Conservation (phyloP, 306 rosid genomes). For the Lathyrus tuberosus region DNA sequence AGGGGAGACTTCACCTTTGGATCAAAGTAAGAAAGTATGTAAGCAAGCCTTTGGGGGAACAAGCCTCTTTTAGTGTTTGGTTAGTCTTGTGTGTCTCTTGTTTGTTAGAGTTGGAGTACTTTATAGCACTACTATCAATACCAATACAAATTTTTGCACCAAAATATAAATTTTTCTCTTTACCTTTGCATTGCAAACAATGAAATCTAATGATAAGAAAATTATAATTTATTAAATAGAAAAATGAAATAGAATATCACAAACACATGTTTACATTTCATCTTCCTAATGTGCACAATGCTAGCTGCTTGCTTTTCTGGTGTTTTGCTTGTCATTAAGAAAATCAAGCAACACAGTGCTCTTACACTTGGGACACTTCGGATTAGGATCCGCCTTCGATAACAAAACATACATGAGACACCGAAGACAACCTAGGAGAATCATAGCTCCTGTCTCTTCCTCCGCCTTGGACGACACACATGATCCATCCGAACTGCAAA, state of each 20-base stretch:
- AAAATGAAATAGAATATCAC: neutral
- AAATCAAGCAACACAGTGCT: conserved; percentile 24
- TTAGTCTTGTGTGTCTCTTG: too few species aligned
- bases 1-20: too few species aligned
- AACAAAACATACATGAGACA: conserved; percentile 14
- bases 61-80: too few species aligned
- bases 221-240: neutral
- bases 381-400: neutral
- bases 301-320: neutral
- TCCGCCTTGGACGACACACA: neutral
- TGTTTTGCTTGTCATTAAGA: neutral
- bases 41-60: too few species aligned
- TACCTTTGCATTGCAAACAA: too few species aligned
- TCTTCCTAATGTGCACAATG: neutral
- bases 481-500: neutral
- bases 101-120: too few species aligned
- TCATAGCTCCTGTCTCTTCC: conserved; percentile 5
- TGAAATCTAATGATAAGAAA: too few species aligned
- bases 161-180: too few species aligned
- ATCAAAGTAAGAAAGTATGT: too few species aligned
- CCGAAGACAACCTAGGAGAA: conserved; percentile 16
- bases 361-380: conserved; percentile 9
- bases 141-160: too few species aligned
- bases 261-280: conserved; percentile 4
- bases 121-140: too few species aligned